A percentile compares a stretch with the other conserved stretches of the same genome.
phyloP scores from a whole-genome alignment of 192 early-diverging fungal genomes.

The Backusella tuberculispora region DNA sequence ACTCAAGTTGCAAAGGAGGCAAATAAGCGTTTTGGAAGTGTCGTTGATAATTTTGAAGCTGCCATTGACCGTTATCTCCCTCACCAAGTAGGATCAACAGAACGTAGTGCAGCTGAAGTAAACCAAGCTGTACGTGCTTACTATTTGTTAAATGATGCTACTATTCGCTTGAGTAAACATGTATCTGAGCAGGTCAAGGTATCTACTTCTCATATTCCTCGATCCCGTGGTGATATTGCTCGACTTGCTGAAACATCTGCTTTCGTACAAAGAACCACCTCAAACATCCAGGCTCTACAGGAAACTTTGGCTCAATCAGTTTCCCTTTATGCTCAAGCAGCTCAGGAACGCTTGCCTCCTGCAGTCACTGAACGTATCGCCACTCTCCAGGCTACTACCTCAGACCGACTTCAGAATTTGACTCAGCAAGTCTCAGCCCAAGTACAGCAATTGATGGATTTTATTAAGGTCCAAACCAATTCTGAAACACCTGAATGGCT shows the following conservation, averaged over 20 bases:
- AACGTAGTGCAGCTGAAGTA: conserved; percentile 28
- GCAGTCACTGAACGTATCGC: conserved; percentile 30
- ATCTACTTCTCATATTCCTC: conserved; percentile 35
- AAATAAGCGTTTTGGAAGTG: conserved; percentile 33
- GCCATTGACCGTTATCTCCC: conserved; percentile 47
- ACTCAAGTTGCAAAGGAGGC: conserved; percentile 53
- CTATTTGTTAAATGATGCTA: conserved; percentile 33
- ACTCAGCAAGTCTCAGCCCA: conserved; percentile 33
- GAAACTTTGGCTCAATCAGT: conserved; percentile 31
- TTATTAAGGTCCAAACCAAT: conserved; percentile 51
- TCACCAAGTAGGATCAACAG: neutral
- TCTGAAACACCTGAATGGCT: conserved; percentile 49
- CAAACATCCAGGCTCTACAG: conserved; percentile 35
- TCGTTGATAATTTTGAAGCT: conserved; percentile 63
- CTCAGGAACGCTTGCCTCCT: conserved; percentile 31
- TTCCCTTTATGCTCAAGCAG: conserved; percentile 33
- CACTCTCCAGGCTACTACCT: conserved; percentile 24
- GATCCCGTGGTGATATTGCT: conserved; percentile 31
- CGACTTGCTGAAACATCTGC: conserved; percentile 34
- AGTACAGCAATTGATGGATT: conserved; percentile 42
- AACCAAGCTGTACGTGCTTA: conserved; percentile 44
- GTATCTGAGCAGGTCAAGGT: conserved; percentile 32
- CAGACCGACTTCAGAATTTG: conserved; percentile 26
- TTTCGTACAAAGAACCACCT: conserved; percentile 33
- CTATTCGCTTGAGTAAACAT: conserved; percentile 36